A percentile compares a stretch with the other conserved stretches of the same genome.
Evolutionary conservation across 1,284 basidiomycete genomes (phyloP).

Genomic region (Malassezia slooffiae): DNA sequence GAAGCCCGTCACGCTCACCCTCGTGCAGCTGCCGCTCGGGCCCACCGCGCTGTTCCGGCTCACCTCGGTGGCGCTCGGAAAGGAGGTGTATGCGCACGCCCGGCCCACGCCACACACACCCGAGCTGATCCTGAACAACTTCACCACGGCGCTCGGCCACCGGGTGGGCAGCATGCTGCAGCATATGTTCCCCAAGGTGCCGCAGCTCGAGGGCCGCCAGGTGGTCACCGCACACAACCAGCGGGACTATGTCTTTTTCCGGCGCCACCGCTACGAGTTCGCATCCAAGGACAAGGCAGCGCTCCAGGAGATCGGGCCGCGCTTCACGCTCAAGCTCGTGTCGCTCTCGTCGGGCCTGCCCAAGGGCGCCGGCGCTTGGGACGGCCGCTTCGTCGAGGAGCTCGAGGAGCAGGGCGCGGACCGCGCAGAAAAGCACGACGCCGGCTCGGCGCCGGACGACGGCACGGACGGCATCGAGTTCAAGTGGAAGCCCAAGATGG

Average conservation of each 20-base stretch:
- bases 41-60: constrained; percentile 95
- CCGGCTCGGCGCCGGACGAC: constrained; percentile 23
- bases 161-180: constrained; percentile 88
- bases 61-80: constrained; percentile 71
- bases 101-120: constrained; percentile 83
- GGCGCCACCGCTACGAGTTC: constrained; percentile 90
- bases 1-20: constrained; percentile 69
- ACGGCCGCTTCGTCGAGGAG: constrained; percentile 53
- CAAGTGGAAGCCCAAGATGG: constrained; percentile 43
- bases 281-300: constrained; percentile 67
- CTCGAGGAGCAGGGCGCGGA: constrained; percentile 32
- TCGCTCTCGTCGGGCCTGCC: constrained; percentile 82
- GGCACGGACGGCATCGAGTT: constrained; percentile 30
- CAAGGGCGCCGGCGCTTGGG: constrained; percentile 51
- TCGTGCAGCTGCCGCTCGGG: constrained; percentile 79
- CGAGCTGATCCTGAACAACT: constrained; percentile 89
- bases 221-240: constrained; percentile 96
- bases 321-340: constrained; percentile 86
- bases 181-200: constrained; percentile 83
- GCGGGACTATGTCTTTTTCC: constrained; percentile 94
- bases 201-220: constrained; percentile 90
- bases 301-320: constrained; percentile 92
- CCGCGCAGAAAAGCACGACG: constrained; percentile 3
- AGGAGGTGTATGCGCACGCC: constrained; percentile 75
- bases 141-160: constrained; percentile 85